Conservation (phyloP, 2,329 filamentous ascomycete genomes). For the Phyllosticta ampelicida region DNA sequence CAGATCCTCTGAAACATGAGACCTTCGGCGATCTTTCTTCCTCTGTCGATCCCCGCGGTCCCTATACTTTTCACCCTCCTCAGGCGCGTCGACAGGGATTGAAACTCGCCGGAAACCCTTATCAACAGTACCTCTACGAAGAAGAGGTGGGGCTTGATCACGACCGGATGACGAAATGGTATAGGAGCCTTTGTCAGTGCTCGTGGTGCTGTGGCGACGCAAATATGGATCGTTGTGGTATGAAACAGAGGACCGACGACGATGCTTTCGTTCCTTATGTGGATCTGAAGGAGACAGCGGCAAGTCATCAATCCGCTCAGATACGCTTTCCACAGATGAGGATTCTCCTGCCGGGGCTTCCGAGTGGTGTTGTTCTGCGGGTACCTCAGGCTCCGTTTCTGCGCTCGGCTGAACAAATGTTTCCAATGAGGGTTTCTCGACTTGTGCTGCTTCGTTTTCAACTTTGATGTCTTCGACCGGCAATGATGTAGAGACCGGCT, state of each 20-base stretch:
- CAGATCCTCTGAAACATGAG: neutral
- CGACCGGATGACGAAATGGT: neutral
- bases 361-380: neutral
- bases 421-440: neutral
- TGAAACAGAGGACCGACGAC: neutral
- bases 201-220: neutral
- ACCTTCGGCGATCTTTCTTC: neutral
- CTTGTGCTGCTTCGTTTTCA: neutral
- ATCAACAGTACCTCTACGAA: neutral
- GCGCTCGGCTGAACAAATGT: neutral
- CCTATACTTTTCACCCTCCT: neutral
- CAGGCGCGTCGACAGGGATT: neutral
- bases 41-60: neutral
- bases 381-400: neutral
- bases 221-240: neutral
- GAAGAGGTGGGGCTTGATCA: neutral
- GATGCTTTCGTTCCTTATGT: neutral
- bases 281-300: neutral
- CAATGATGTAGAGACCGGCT: neutral
- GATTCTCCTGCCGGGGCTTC: neutral
- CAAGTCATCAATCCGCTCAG: neutral
- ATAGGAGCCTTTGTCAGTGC: neutral
- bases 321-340: neutral
- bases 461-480: neutral
- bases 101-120: neutral